phyloP scores from a whole-genome alignment of 345 rosid species.

The Jatropha curcas region DNA sequence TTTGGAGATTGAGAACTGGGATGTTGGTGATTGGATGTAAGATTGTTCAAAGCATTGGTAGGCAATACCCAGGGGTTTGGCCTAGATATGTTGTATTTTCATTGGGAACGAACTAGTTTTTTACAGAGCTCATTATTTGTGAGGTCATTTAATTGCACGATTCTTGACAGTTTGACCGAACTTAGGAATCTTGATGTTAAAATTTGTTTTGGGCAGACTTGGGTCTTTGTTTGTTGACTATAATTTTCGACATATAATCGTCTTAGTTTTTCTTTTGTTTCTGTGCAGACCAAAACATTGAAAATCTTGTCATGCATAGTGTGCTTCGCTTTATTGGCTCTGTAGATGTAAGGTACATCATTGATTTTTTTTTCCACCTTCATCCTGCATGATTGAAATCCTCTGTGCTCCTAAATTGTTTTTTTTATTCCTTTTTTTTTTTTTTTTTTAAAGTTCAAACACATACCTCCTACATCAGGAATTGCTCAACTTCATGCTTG shows the following conservation, averaged over 20 bases:
- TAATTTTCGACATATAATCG: neutral
- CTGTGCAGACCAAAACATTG: slow-evolving; percentile 76
- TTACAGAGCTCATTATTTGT: neutral
- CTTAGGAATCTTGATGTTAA: no score
- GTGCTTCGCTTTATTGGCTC: slow-evolving; percentile 74
- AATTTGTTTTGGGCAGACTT: neutral
- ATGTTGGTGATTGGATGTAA: neutral
- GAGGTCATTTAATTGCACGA: neutral
- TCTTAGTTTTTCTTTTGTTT: slow-evolving; percentile 23
- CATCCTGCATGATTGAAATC: neutral
- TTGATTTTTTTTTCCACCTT: slow-evolving; percentile 11
- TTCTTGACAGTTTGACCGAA: neutral
- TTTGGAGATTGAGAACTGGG: neutral
- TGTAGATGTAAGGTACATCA: slow-evolving; percentile 71
- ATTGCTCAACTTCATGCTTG: slow-evolving; percentile 82
- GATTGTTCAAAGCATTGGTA: neutral
- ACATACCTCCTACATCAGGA: slow-evolving; percentile 84
- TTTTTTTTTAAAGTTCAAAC: slow-evolving; percentile 71
- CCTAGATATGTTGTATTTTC: neutral
- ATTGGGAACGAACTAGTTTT: no score
- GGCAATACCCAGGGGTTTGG: neutral
- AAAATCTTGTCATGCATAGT: slow-evolving; percentile 69
- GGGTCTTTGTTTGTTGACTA: neutral
- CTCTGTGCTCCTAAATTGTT: slow-evolving; percentile 29
- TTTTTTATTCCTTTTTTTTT: slow-evolving; percentile 47